Evolutionary conservation across 495 filamentous ascomycete genomes (phyloP).

Genomic region (Xylaria flabelliformis): DNA sequence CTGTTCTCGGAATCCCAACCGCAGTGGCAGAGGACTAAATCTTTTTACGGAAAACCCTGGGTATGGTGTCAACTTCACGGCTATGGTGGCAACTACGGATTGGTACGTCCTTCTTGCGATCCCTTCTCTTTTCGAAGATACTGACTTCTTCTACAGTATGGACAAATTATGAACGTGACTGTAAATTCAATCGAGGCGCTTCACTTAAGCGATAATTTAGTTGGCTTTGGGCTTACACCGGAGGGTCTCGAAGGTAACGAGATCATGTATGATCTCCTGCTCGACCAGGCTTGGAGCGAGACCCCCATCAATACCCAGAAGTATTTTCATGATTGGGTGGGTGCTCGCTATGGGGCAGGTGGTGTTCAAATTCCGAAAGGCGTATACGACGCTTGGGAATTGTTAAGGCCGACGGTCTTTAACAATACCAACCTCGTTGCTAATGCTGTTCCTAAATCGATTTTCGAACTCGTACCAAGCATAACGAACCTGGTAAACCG

Average conservation of each 20-base stretch:
- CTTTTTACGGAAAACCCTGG: slow-evolving; percentile 62
- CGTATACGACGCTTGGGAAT: slow-evolving; percentile 57
- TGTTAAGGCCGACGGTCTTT: slow-evolving; percentile 54
- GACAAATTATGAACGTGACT: slow-evolving; percentile 58
- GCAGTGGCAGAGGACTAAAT: slow-evolving; percentile 59
- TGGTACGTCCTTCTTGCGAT: slow-evolving; percentile 28
- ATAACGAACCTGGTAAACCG: slow-evolving; percentile 46
- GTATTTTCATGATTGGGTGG: slow-evolving; percentile 59
- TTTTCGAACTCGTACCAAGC: slow-evolving; percentile 53
- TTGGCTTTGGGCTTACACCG: slow-evolving; percentile 56
- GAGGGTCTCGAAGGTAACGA: slow-evolving; percentile 65
- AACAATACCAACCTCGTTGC: slow-evolving; percentile 58
- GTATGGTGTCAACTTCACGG: slow-evolving; percentile 59
- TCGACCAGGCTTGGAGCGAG: slow-evolving; percentile 58
- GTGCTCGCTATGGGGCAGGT: slow-evolving; percentile 49
- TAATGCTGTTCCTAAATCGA: slow-evolving; percentile 54
- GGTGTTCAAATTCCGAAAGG: slow-evolving; percentile 41
- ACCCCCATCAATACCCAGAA: slow-evolving; percentile 50
- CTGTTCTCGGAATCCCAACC: slow-evolving; percentile 58
- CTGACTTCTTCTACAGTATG: slow-evolving; percentile 41
- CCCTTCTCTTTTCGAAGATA: background rate
- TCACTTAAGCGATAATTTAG: slow-evolving; percentile 44
- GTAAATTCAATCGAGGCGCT: slow-evolving; percentile 54
- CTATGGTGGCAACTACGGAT: slow-evolving; percentile 58
- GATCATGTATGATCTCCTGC: slow-evolving; percentile 57